Evolutionary conservation across 495 filamentous ascomycete genomes (phyloP).

Genomic region (Tuber calosporum): DNA sequence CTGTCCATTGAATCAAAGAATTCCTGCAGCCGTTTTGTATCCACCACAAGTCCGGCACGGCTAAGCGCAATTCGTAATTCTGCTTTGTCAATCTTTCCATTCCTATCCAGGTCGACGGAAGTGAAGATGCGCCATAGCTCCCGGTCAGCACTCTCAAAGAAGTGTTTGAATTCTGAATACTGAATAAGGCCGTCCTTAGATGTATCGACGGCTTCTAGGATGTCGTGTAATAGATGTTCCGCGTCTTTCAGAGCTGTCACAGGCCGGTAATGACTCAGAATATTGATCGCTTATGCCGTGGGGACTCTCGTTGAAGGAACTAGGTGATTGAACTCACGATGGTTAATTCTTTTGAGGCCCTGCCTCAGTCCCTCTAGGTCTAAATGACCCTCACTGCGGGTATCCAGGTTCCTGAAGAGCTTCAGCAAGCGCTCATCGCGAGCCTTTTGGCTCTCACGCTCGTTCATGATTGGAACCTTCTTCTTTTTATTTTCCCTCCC

Average conservation of each 20-base stretch:
- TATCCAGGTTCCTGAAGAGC: slow-evolving; percentile 56
- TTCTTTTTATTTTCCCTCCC: not conserved
- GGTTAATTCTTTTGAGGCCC: slow-evolving; percentile 80
- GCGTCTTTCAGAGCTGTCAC: slow-evolving; percentile 82
- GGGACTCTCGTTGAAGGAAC: not conserved
- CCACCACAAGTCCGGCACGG: slow-evolving; percentile 69
- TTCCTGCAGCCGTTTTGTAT: slow-evolving; percentile 64
- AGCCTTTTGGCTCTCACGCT: slow-evolving; percentile 36
- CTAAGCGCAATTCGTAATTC: slow-evolving; percentile 74
- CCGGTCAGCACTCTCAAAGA: slow-evolving; percentile 77
- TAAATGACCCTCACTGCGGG: slow-evolving; percentile 64
- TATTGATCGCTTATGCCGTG: not conserved
- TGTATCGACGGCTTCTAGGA: slow-evolving; percentile 73
- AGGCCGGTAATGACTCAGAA: not conserved
- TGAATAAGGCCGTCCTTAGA: slow-evolving; percentile 83
- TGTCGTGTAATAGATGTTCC: slow-evolving; percentile 70
- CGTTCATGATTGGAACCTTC: slow-evolving; percentile 20
- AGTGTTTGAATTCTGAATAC: slow-evolving; percentile 80
- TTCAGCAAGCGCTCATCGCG: slow-evolving; percentile 32
- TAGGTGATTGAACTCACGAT: slow-evolving; percentile 58
- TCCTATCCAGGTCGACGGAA: slow-evolving; percentile 75
- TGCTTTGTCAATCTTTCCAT: slow-evolving; percentile 79
- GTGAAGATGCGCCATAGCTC: slow-evolving; percentile 75
- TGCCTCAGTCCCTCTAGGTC: slow-evolving; percentile 75
- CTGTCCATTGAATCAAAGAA: slow-evolving; percentile 87